A percentile compares a stretch with the other conserved stretches of the same genome.
phyloP scores from a whole-genome alignment of 1,139 yeast species.

The Diutina siamensis region DNA sequence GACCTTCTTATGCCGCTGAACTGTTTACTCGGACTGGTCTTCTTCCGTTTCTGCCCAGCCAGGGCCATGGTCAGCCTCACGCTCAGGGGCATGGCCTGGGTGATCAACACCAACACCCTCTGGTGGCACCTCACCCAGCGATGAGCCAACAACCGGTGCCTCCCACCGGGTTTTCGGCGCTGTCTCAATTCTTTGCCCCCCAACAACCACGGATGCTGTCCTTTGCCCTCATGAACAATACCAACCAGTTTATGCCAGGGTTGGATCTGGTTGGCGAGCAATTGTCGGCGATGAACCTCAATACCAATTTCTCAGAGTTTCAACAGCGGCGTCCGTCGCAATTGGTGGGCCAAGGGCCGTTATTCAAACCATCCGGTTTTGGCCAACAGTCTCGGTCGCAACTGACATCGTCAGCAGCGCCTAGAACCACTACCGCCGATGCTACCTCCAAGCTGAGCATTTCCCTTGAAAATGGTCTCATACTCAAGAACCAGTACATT shows the following conservation, averaged over 20 bases:
- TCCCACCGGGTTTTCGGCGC: not conserved
- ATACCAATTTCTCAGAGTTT: constrained; percentile 27
- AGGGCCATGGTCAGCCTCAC: not conserved
- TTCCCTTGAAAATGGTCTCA: constrained; percentile 38
- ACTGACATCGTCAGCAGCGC: not conserved
- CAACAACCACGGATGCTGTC: not conserved
- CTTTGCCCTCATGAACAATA: constrained; percentile 1
- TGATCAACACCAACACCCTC: not conserved
- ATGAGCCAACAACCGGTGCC: not conserved
- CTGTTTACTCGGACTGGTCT: constrained; percentile 27
- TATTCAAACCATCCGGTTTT: not conserved
- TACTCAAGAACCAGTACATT: constrained; percentile 39
- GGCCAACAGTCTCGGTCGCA: not conserved
- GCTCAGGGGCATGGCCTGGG: too few species aligned
- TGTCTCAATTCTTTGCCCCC: not conserved
- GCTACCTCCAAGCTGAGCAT: not conserved
- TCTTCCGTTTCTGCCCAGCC: not conserved
- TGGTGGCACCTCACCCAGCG: not conserved
- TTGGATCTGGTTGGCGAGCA: constrained; percentile 1
- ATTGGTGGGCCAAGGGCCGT: constrained; percentile 17
- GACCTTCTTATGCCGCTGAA: constrained; percentile 60
- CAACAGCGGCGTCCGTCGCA: constrained; percentile 37
- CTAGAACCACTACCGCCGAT: not conserved
- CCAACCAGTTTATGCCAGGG: not conserved
- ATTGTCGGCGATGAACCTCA: constrained; percentile 15